Conservation (phyloP, 768 basidiomycete species). For the Naganishia onofrii region DNA sequence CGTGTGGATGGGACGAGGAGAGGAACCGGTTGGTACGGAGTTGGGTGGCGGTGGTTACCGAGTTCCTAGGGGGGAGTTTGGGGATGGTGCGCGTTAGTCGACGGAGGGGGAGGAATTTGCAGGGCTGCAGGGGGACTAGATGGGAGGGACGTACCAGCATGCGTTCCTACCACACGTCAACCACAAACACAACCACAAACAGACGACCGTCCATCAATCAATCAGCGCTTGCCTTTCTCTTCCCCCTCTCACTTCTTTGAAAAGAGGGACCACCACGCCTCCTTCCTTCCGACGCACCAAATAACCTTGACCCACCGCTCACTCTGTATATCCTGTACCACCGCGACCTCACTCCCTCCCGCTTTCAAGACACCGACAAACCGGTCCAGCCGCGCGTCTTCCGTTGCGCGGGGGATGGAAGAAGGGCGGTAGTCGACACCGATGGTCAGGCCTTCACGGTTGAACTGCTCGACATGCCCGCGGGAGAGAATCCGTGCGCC, state of each 20-base stretch:
- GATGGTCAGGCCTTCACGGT: slow-evolving; percentile 45
- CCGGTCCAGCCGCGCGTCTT: slow-evolving; percentile 39
- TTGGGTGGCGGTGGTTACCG: slow-evolving; percentile 45
- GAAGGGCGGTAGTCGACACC: slow-evolving; percentile 43
- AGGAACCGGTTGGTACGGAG: slow-evolving; percentile 46
- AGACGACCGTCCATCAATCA: too few relatives aligned
- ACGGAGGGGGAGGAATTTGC: too few relatives aligned
- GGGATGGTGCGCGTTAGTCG: too few relatives aligned
- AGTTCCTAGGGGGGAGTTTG: too few relatives aligned
- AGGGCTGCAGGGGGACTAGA: background rate
- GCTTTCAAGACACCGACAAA: slow-evolving; percentile 37
- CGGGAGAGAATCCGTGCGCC: slow-evolving; percentile 38
- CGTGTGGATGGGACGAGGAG: slow-evolving; percentile 39
- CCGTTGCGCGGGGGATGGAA: slow-evolving; percentile 21
- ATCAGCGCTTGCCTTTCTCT: too few relatives aligned
- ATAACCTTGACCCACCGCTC: slow-evolving; percentile 52
- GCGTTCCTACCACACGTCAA: slow-evolving; percentile 25
- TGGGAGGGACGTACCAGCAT: background rate
- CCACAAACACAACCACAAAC: too few relatives aligned
- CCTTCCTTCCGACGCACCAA: slow-evolving; percentile 22
- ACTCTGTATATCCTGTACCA: slow-evolving; percentile 44
- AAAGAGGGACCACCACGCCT: too few relatives aligned
- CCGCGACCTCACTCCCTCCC: slow-evolving; percentile 41
- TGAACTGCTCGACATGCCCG: slow-evolving; percentile 45
- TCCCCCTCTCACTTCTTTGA: too few relatives aligned